phyloP scores from a whole-genome alignment of 2,329 filamentous ascomycete genomes.

The Fusarium coffeatum region DNA sequence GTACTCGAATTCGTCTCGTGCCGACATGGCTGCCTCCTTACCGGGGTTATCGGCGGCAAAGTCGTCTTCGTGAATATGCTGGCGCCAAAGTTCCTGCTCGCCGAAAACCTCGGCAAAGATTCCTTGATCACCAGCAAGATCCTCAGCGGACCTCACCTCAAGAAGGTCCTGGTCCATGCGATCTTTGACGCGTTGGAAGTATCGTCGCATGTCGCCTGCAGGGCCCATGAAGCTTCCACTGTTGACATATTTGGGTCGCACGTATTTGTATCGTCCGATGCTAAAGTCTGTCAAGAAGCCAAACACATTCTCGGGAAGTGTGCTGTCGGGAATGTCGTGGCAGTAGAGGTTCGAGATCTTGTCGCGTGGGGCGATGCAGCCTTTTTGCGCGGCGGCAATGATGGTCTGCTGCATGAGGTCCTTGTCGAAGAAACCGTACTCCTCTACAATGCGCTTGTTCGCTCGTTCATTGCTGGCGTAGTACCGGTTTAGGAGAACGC shows the following conservation, averaged over 20 bases:
- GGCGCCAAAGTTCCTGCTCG: slow-evolving; percentile 45
- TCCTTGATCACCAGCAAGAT: slow-evolving; percentile 48
- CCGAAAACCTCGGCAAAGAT: slow-evolving; percentile 50
- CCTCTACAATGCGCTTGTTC: slow-evolving; percentile 33
- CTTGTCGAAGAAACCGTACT: slow-evolving; percentile 36
- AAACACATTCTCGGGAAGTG: slow-evolving; percentile 39
- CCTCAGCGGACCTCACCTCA: slow-evolving; percentile 16
- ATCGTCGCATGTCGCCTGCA: slow-evolving; percentile 44
- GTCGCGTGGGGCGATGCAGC: slow-evolving; percentile 42
- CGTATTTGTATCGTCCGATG: slow-evolving; percentile 31
- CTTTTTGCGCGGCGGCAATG: slow-evolving; percentile 42
- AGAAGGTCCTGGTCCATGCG: slow-evolving; percentile 42
- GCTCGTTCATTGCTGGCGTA: slow-evolving; percentile 38
- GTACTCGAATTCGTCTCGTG: slow-evolving; percentile 42
- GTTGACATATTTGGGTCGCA: slow-evolving; percentile 48
- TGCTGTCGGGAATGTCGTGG: slow-evolving; percentile 40
- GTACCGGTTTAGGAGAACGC: slow-evolving; percentile 47
- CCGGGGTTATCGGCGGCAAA: slow-evolving; percentile 26
- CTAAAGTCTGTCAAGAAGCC: slow-evolving; percentile 41
- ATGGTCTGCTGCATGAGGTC: slow-evolving; percentile 42
- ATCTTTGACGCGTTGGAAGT: slow-evolving; percentile 44
- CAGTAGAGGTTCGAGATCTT: slow-evolving; percentile 44
- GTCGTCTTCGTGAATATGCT: slow-evolving; percentile 22
- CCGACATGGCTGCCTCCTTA: slow-evolving; percentile 26
- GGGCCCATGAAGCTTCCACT: slow-evolving; percentile 49